These are phyloP conservation scores for Phoenix roebelenii DNA, from an alignment of 176 grass and related monocot species.

Conservation along the genomic window DNA sequence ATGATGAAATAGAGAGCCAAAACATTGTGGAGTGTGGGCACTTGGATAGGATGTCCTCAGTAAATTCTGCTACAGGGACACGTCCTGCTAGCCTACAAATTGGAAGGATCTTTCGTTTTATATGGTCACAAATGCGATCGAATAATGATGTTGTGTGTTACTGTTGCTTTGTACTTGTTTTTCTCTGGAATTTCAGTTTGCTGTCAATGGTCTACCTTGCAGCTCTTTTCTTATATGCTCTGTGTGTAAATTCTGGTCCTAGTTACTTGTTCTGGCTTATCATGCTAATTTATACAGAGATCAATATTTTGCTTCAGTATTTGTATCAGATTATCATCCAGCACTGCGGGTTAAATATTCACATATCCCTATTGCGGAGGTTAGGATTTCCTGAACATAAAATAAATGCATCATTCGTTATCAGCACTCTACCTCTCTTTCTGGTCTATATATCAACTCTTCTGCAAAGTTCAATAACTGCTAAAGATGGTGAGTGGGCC, in stretches of 20 bases:
- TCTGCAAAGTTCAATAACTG: slow-evolving; percentile 88
- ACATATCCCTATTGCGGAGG: slow-evolving; percentile 59
- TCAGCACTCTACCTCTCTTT: slow-evolving; percentile 79
- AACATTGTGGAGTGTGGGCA: slow-evolving; percentile 32
- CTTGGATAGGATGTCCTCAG: slow-evolving; percentile 53
- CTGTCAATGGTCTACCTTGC: slow-evolving; percentile 91
- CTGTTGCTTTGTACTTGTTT: slow-evolving; percentile 85
- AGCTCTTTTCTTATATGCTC: slow-evolving; percentile 92
- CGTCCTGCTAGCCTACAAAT: slow-evolving; percentile 51
- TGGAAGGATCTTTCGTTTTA: slow-evolving; percentile 65
- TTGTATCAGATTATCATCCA: slow-evolving; percentile 98
- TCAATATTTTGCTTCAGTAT: slow-evolving; percentile 89
- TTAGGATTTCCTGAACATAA: slow-evolving; percentile 82
- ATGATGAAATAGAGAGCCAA: slow-evolving; percentile 44
- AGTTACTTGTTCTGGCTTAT: slow-evolving; percentile 89
- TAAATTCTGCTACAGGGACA: slow-evolving; percentile 27
- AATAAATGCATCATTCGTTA: slow-evolving; percentile 95
- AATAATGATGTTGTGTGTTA: slow-evolving; percentile 99
- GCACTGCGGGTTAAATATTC: slow-evolving; percentile 80
- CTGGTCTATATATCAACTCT: slow-evolving; percentile 95
- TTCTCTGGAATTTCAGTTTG: slow-evolving; percentile 97
- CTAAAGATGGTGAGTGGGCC: slow-evolving; percentile 96
- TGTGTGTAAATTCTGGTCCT: slow-evolving; percentile 93
- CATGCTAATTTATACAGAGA: slow-evolving; percentile 91
- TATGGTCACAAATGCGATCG: slow-evolving; percentile 93